Conservation (phyloP, 441 rosid species). For the Bruguiera hainesii region DNA sequence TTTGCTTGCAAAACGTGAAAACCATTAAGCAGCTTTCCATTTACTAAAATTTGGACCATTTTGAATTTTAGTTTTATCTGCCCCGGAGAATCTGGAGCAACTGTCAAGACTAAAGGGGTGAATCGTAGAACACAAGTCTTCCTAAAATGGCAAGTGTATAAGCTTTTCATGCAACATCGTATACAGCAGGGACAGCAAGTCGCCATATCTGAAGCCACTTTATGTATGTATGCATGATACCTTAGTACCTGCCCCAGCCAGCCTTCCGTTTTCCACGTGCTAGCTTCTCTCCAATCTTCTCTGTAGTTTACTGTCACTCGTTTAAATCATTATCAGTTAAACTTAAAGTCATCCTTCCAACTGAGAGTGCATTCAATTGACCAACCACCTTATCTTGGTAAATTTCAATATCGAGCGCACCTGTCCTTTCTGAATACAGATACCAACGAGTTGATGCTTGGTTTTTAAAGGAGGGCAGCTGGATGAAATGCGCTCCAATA, state of each 20-base stretch:
- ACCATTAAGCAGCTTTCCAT: too few species aligned
- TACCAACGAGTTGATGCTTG: conserved; percentile 2
- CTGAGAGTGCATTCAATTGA: neutral
- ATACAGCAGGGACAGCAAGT: neutral
- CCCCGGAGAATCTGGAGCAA: too few species aligned
- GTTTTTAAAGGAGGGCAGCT: conserved; percentile 3
- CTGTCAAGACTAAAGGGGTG: too few species aligned
- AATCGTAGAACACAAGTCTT: neutral
- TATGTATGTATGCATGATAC: neutral
- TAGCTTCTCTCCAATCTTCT: too few species aligned
- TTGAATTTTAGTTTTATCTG: too few species aligned
- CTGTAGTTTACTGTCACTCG: too few species aligned
- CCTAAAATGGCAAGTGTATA: neutral
- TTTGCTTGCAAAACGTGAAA: too few species aligned
- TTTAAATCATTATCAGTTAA: neutral
- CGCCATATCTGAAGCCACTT: neutral
- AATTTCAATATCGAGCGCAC: neutral
- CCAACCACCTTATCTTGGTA: conserved; percentile 5
- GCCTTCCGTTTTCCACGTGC: too few species aligned
- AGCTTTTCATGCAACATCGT: neutral
- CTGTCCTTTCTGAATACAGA: neutral
- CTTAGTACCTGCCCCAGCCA: neutral
- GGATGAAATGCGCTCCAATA: neutral
- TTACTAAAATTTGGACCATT: too few species aligned
- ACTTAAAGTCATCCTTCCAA: neutral